phyloP scores from a whole-genome alignment of 2,329 filamentous ascomycete genomes.

The Mycosphaerella sp. region DNA sequence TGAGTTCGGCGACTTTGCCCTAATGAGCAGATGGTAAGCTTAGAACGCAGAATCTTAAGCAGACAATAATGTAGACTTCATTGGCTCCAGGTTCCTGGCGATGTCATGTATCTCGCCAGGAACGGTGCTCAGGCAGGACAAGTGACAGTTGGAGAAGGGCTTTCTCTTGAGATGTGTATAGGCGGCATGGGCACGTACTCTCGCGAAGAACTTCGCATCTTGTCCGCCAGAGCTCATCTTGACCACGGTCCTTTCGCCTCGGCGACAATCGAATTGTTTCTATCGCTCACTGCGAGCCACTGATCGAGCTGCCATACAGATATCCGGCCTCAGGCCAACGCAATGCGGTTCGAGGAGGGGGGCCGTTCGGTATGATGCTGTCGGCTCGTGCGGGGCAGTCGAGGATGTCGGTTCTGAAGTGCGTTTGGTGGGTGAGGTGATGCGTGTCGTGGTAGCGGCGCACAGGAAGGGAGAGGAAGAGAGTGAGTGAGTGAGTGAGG shows the following conservation, averaged over 20 bases:
- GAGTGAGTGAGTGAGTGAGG: background rate
- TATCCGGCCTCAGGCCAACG: slow-evolving; percentile 9
- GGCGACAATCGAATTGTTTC: slow-evolving; percentile 1
- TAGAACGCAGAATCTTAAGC: background rate
- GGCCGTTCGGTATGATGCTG: slow-evolving; percentile 7
- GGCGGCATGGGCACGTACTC: slow-evolving; percentile 56
- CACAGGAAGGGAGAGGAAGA: background rate
- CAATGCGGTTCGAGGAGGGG: slow-evolving; percentile 9
- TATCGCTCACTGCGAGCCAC: slow-evolving; percentile 2
- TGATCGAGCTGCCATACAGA: background rate
- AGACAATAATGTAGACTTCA: too few relatives aligned
- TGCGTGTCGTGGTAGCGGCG: too few relatives aligned
- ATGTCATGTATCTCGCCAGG: too few relatives aligned
- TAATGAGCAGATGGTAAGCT: slow-evolving; percentile 44
- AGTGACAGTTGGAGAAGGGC: too few relatives aligned
- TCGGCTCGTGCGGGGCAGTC: slow-evolving; percentile 7
- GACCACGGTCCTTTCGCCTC: slow-evolving; percentile 10
- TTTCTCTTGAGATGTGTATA: background rate
- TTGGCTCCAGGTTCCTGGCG: too few relatives aligned
- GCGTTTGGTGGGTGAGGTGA: background rate
- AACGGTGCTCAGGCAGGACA: too few relatives aligned
- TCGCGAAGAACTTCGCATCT: slow-evolving; percentile 98
- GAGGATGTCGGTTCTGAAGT: background rate
- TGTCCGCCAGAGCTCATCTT: slow-evolving; percentile 65
- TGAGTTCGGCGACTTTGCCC: slow-evolving; percentile 98